Evolutionary conservation across 257 asterid genomes (phyloP).

Genomic region (Penstemon eatonii): DNA sequence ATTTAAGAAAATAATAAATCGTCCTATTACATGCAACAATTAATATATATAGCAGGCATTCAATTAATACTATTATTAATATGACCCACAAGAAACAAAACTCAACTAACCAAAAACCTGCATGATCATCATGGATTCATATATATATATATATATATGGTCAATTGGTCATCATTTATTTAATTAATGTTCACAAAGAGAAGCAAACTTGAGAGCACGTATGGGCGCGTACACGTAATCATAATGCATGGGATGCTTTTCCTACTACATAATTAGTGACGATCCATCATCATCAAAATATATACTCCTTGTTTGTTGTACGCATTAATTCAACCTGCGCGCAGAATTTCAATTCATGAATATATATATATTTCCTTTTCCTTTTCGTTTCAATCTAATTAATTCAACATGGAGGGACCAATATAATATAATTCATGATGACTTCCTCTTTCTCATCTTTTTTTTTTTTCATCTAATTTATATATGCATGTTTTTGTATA

Average conservation of each 20-base stretch:
- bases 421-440: conserved; percentile 15
- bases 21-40: background rate
- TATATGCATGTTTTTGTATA: conserved; percentile 19
- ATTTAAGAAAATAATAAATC: background rate
- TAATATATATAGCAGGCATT: background rate
- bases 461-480: background rate
- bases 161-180: background rate
- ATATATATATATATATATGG: no score
- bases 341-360: background rate
- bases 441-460: background rate
- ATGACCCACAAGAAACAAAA: conserved; percentile 16
- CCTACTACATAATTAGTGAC: conserved; percentile 4
- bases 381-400: background rate
- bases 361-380: background rate
- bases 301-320: background rate
- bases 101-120: conserved; percentile 16
- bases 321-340: conserved; percentile 27
- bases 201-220: conserved; percentile 36
- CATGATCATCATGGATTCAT: conserved; percentile 22
- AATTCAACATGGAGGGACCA: conserved; percentile 19
- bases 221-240: conserved; percentile 42
- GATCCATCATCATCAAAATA: conserved; percentile 26
- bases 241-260: conserved; percentile 56
- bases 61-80: background rate
- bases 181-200: background rate